Evolutionary conservation across 2,329 filamentous ascomycete genomes (phyloP), one percentile per base, ranked within the genome.

Genomic region (Helotiales sp.): DNA sequence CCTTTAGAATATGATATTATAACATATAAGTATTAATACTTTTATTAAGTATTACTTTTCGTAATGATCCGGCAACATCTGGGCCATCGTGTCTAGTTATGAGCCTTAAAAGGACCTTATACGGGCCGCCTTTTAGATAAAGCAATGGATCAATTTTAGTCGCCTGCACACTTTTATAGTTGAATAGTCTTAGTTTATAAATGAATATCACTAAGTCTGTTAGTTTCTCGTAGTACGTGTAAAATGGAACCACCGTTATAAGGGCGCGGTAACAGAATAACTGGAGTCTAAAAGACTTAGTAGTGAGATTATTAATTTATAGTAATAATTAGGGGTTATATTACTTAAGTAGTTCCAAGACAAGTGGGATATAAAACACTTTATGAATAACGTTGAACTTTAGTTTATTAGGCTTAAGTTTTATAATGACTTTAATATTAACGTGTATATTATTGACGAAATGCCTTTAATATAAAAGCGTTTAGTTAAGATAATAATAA

Each of bases 401-500:
- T 59, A 73, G 63, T 66, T 73, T 50, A 65, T 63, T 65, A 20
- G 45, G 28, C 32, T 61, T 22, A 64, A 64, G 40, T 22, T 67
- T 11, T 50, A 13, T 17, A 22, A 74, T 49, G 55, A 63, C 32
- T 60, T 69, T 8, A 61, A 67, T 40, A 61, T 10, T 17, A 28
- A n/a, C 8, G 8, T 64, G 20, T 17, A 50, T 17, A n/a, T 45
- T 32, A 61, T n/a, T 34, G n/a, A 63, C 63, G 61, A 74, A 32
- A 70, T 77, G 63, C 71, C 71, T 10, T 69, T 40, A 40, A 40
- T n/a, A n/a, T n/a, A n/a, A n/a, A n/a, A n/a, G n/a, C n/a, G n/a
- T n/a, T n/a, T n/a, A n/a, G n/a, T n/a, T 26, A 67, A 74, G 65
- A 71, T 66, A 40, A 61, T 77, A 47, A 71, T 76, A 37, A 75